Conservation (phyloP, 441 rosid species). For the Corymbia calophylla region DNA sequence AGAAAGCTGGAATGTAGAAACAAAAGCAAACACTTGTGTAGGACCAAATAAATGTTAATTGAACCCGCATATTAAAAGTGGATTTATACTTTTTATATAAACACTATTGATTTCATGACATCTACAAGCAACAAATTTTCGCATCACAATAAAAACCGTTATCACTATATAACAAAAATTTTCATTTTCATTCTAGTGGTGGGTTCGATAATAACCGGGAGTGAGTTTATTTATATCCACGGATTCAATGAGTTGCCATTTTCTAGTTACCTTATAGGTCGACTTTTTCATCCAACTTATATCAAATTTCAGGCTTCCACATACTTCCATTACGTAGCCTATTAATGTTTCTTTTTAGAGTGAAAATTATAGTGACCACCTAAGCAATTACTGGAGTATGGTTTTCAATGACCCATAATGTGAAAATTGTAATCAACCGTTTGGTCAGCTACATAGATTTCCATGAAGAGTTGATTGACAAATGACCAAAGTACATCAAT, state of each 20-base stretch:
- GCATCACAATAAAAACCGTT: background rate
- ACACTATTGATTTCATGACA: background rate
- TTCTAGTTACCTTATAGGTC: background rate
- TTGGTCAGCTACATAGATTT: no score
- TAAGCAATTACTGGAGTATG: no score
- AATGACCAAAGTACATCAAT: no score
- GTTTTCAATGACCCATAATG: no score
- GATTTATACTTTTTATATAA: background rate
- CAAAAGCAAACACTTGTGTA: background rate
- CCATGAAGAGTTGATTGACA: no score
- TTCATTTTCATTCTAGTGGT: background rate
- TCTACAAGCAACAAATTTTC: background rate
- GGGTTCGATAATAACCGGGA: fast-evolving
- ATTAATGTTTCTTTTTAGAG: background rate
- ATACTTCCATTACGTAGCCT: background rate
- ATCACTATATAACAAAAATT: background rate
- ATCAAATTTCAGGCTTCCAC: background rate
- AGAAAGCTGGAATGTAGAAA: background rate
- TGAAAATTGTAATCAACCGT: no score
- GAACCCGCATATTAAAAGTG: background rate
- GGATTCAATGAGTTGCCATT: background rate
- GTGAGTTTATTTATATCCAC: fast-evolving
- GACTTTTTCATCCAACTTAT: background rate
- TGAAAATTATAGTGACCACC: background rate
- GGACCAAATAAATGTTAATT: background rate